Evolutionary conservation across 1,139 yeast species (phyloP), one percentile per base, ranked within the genome.

Genomic region (Suhomyces taliae): DNA sequence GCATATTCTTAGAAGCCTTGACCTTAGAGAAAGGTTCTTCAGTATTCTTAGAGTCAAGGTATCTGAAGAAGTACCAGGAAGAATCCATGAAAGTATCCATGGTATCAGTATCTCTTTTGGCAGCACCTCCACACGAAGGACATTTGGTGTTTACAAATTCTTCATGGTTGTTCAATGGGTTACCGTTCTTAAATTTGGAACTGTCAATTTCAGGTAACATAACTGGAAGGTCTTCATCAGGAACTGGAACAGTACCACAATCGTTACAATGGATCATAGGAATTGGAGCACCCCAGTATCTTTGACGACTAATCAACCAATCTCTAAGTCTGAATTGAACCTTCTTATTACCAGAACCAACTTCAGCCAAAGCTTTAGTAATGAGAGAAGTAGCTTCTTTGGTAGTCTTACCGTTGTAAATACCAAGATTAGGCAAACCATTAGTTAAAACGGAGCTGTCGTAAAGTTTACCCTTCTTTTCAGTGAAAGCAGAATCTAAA

Each of bases 21-120:
- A 72, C 72, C 41, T 62, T 61, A 37, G 67, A 69, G 57, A 93
- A 88, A 1, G 90, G 85, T 39, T 55, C 53, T 0, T 59, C 43
- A 0, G 61, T 53, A 62, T 93, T 93, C 31, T 83, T 66, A 0
- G 96, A 72, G 61, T 93, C 99, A 10, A 85, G 68, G 59, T 82
- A 91, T 49, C 99, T 78, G 70, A 93, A 85, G 63, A 81, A 88
- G 64, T 93, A 93, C 99, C 99, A 93, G 1, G 98, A 90, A 10
- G 96, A 88, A 66, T 93, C 99, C 84, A 93, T 91, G 58, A 93
- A 93, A 0, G 99, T 93, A 61, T 93, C 99, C 99, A 93, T 93
- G 0, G 99, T 93, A 60, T 93, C 99, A 0, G 98, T 90, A 53
- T 93, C 99, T 54, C 99, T 79, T 47, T 77, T 83, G 0, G 98